A percentile compares a stretch with the other conserved stretches of the same genome.
Evolutionary conservation across 2,329 filamentous ascomycete species (phyloP).

Genomic region (Beauveria asiatica): DNA sequence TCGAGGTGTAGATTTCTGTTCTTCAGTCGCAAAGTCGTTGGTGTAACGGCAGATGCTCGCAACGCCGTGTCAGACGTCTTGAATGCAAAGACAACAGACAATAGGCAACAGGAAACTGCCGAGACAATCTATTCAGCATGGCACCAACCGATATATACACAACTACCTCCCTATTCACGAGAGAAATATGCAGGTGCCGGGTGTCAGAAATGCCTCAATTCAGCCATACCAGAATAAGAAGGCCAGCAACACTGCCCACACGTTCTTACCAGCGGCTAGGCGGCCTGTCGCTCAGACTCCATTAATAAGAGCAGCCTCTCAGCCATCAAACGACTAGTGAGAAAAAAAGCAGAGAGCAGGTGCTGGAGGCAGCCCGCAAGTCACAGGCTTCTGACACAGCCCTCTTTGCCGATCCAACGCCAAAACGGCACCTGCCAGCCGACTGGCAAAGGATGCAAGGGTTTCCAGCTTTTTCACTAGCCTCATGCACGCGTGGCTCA

Average conservation of each 20-base stretch:
- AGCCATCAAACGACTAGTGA: background rate
- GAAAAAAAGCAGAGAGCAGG: background rate
- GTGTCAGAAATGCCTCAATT: slow-evolving; percentile 1
- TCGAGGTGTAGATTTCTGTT: background rate
- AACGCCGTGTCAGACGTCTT: too few species aligned
- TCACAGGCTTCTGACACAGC: background rate
- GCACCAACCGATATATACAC: too few species aligned
- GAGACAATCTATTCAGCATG: too few species aligned
- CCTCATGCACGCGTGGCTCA: background rate
- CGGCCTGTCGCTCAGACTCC: slow-evolving; percentile 4
- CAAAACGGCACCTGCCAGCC: slow-evolving; percentile 5
- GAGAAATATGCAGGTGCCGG: background rate
- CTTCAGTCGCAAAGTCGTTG: too few species aligned
- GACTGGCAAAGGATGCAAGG: background rate
- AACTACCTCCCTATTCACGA: too few species aligned
- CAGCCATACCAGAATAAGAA: slow-evolving; percentile 2
- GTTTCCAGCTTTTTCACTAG: background rate
- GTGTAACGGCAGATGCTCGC: too few species aligned
- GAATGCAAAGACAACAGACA: too few species aligned
- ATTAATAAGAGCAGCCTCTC: background rate
- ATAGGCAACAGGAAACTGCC: too few species aligned
- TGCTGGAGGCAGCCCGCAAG: background rate
- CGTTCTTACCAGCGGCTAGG: background rate
- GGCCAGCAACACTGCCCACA: background rate
- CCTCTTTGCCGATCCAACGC: slow-evolving; percentile 7